These are phyloP conservation scores for Flueggea neowawraea DNA, from an alignment of 441 rosid species.

Conservation along the genomic window DNA sequence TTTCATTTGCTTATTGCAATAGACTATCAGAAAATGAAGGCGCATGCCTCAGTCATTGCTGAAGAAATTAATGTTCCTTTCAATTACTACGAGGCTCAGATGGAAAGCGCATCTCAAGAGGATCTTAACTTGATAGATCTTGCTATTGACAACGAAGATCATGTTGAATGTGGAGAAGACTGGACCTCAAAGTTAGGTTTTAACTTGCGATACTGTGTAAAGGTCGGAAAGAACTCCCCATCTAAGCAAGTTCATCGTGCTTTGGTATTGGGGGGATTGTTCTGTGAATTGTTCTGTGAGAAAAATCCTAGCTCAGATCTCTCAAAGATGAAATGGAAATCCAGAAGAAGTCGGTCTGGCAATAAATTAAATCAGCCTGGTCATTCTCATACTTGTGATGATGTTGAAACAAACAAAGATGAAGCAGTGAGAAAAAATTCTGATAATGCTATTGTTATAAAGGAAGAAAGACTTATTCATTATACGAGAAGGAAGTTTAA, in stretches of 20 bases:
- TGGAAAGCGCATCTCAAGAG: slow-evolving; percentile 60
- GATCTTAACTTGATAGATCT: slow-evolving; percentile 79
- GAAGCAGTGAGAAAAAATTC: slow-evolving; percentile 21
- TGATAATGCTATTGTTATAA: slow-evolving; percentile 25
- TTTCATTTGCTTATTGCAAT: slow-evolving; percentile 24
- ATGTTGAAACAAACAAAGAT: slow-evolving; percentile 32
- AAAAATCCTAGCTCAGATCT: slow-evolving; percentile 37
- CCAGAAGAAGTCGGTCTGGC: slow-evolving; percentile 76
- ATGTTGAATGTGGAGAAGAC: slow-evolving; percentile 56
- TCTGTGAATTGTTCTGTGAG: too few species aligned
- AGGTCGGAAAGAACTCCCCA: slow-evolving; percentile 64
- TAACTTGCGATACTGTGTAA: slow-evolving; percentile 76
- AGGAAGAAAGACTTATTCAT: slow-evolving; percentile 61
- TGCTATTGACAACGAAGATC: slow-evolving; percentile 75
- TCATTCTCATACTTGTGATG: slow-evolving; percentile 28
- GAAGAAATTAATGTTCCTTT: slow-evolving; percentile 70
- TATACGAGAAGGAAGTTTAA: slow-evolving; percentile 79
- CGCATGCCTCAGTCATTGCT: slow-evolving; percentile 72
- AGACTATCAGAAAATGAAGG: slow-evolving; percentile 95
- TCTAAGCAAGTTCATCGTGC: slow-evolving; percentile 76
- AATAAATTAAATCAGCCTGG: slow-evolving; percentile 33
- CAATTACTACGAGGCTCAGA: slow-evolving; percentile 54
- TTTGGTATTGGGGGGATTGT: slow-evolving; percentile 67
- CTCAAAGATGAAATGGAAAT: slow-evolving; percentile 63
- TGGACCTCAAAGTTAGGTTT: slow-evolving; percentile 92